phyloP scores from a whole-genome alignment of 192 early-diverging fungal species.

The Gamsiella multidivaricata region DNA sequence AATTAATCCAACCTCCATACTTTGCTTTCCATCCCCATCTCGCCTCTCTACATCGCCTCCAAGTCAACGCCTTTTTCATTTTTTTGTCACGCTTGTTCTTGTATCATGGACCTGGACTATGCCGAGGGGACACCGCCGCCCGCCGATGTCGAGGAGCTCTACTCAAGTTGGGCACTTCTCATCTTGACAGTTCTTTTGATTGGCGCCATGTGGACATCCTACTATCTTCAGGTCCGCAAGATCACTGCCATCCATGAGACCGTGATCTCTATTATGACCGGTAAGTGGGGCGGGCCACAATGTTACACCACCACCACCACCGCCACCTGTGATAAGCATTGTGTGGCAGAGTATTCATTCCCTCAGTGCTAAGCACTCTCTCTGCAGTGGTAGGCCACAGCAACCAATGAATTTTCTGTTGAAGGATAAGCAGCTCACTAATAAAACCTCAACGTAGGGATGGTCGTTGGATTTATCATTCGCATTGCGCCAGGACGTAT shows the following conservation, averaged over 20 bases:
- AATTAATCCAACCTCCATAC: too few species aligned
- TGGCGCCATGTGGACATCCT: constrained; percentile 86
- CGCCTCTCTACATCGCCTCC: too few species aligned
- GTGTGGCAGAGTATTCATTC: too few species aligned
- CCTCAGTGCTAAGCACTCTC: too few species aligned
- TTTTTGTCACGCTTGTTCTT: too few species aligned
- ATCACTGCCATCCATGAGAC: constrained; percentile 96
- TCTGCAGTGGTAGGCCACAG: too few species aligned
- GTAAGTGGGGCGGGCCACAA: constrained; percentile 37
- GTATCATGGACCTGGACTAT: constrained; percentile 19
- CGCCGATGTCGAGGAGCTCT: constrained; percentile 74
- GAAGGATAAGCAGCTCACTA: too few species aligned
- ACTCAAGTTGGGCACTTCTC: constrained; percentile 84
- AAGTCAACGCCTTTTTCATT: too few species aligned
- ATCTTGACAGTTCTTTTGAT: constrained; percentile 88
- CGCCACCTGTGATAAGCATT: too few species aligned
- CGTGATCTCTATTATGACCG: constrained; percentile 93
- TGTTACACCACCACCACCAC: too few species aligned
- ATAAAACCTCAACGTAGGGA: too few species aligned
- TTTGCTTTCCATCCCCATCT: too few species aligned
- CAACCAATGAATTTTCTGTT: not conserved
- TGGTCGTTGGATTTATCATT: constrained; percentile 76
- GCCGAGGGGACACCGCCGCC: constrained; percentile 22
- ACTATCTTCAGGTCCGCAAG: constrained; percentile 86
- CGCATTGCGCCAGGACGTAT: constrained; percentile 64